Evolutionary conservation across 768 basidiomycete genomes (phyloP).

Genomic region (Xerocomus brunneocitrinus): DNA sequence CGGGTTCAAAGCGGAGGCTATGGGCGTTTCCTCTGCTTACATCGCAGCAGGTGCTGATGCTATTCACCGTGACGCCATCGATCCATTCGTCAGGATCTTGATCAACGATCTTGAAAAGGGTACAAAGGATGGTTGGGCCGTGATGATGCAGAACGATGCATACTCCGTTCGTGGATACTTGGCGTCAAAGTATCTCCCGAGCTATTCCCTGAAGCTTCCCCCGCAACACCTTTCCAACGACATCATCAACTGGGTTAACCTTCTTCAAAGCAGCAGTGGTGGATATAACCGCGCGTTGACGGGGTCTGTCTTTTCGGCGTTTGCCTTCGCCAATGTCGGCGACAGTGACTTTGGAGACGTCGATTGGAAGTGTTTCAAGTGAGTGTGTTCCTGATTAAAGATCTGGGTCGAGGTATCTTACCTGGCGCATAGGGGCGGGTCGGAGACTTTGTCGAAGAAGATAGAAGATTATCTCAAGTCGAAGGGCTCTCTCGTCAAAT

Average conservation of each 20-base stretch:
- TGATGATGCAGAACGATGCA: conserved; percentile 24
- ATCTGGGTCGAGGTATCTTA: not conserved
- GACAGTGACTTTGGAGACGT: conserved; percentile 8
- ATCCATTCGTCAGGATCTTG: conserved; percentile 7
- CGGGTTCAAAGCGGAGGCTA: not conserved
- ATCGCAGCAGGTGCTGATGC: not conserved
- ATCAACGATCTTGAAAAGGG: conserved; percentile 16
- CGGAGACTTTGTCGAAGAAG: conserved; percentile 20
- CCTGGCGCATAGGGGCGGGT: conserved; percentile 16
- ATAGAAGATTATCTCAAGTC: conserved; percentile 17
- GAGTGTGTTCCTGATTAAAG: conserved; percentile 3
- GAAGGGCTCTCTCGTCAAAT: conserved; percentile 7
- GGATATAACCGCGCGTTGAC: conserved; percentile 34
- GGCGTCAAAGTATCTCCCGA: conserved; percentile 22
- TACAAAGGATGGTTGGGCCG: conserved; percentile 20
- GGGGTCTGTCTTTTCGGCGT: conserved; percentile 36
- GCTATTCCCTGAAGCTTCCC: conserved; percentile 16
- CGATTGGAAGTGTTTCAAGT: conserved; percentile 31
- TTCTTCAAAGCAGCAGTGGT: conserved; percentile 29
- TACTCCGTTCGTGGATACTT: conserved; percentile 30
- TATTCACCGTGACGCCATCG: not conserved
- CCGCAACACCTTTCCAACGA: conserved; percentile 12
- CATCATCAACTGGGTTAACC: conserved; percentile 31
- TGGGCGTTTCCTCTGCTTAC: not conserved
- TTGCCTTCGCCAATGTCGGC: conserved; percentile 17